These are phyloP conservation scores for Didymella lethalis DNA, from an alignment of 2,329 filamentous ascomycete genomes.

Conservation along the genomic window DNA sequence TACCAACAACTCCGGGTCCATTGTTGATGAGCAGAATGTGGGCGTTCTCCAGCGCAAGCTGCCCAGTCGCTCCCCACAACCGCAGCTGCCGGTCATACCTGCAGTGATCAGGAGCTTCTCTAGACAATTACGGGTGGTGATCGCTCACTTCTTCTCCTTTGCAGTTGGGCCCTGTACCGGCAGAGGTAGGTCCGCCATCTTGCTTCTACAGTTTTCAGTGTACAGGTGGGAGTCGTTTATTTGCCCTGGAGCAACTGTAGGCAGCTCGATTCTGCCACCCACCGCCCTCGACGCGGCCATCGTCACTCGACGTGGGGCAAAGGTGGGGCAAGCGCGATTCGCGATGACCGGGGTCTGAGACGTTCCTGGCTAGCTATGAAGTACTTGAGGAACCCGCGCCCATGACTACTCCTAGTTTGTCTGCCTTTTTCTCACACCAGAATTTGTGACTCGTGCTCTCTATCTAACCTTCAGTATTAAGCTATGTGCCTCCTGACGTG, in stretches of 20 bases:
- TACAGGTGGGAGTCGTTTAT: slow-evolving; percentile 2
- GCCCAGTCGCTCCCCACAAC: slow-evolving; percentile 91
- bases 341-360: not conserved
- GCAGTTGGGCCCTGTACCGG: slow-evolving; percentile 53
- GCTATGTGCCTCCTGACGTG: not conserved
- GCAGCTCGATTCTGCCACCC: slow-evolving; percentile 20
- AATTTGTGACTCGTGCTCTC: not conserved
- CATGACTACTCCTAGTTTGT: not conserved
- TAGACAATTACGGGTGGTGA: not conserved
- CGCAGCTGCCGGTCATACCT: slow-evolving; percentile 91
- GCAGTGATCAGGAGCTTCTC: slow-evolving; percentile 52
- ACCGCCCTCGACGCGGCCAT: slow-evolving; percentile 17
- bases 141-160: slow-evolving; percentile 60
- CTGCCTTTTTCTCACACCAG: not conserved
- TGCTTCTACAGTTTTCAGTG: not conserved
- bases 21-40: slow-evolving; percentile 92
- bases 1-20: slow-evolving; percentile 82
- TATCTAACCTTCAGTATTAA: not conserved
- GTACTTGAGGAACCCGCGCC: too few species aligned
- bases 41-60: slow-evolving; percentile 87
- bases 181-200: slow-evolving; percentile 50
- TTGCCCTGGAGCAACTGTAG: slow-evolving; percentile 10
- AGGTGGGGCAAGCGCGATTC: slow-evolving; percentile 7
- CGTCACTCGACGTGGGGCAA: slow-evolving; percentile 8
- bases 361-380: not conserved